phyloP scores from a whole-genome alignment of 2,329 filamentous ascomycete species.

The Fusarium zealandicum region DNA sequence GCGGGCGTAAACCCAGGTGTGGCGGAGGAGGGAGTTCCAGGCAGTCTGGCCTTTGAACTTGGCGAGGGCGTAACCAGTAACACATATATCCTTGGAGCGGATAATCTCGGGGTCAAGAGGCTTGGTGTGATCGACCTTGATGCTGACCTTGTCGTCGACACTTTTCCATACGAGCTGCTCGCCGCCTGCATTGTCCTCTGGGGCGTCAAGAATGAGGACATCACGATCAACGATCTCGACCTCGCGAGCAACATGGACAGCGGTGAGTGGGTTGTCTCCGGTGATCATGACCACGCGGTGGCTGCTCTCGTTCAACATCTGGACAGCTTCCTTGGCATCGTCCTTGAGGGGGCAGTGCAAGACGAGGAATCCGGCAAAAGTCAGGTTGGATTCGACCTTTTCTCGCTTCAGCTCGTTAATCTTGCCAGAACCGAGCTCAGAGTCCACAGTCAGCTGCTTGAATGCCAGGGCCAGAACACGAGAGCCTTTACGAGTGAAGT shows the following conservation, averaged over 20 bases:
- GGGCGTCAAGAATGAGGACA: slow-evolving; percentile 91
- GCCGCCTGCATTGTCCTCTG: slow-evolving; percentile 84
- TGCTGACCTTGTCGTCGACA: slow-evolving; percentile 86
- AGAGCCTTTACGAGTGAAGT: slow-evolving; percentile 94
- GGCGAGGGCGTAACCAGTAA: slow-evolving; percentile 91
- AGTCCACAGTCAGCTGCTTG: slow-evolving; percentile 84
- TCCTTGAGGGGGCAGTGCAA: slow-evolving; percentile 96
- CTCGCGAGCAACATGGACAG: slow-evolving; percentile 91
- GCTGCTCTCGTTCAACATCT: slow-evolving; percentile 98
- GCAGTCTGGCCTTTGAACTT: slow-evolving; percentile 85
- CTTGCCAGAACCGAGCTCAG: slow-evolving; percentile 80
- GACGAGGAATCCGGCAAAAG: slow-evolving; percentile 94
- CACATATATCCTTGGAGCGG: slow-evolving; percentile 86
- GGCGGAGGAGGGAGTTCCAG: slow-evolving; percentile 78
- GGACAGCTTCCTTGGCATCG: slow-evolving; percentile 90
- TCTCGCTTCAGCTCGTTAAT: slow-evolving; percentile 97
- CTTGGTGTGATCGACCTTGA: slow-evolving; percentile 83
- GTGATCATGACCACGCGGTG: slow-evolving; percentile 99
- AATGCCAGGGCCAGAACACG: slow-evolving; percentile 93
- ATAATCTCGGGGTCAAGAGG: slow-evolving; percentile 83
- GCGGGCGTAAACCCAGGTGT: slow-evolving; percentile 97
- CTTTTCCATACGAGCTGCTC: slow-evolving; percentile 92
- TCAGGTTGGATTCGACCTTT: slow-evolving; percentile 82
- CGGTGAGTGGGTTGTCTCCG: slow-evolving; percentile 95
- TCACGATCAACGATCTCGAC: slow-evolving; percentile 98